Conservation (phyloP, 352 stramenopile species). For the Phytophthora sojae region DNA sequence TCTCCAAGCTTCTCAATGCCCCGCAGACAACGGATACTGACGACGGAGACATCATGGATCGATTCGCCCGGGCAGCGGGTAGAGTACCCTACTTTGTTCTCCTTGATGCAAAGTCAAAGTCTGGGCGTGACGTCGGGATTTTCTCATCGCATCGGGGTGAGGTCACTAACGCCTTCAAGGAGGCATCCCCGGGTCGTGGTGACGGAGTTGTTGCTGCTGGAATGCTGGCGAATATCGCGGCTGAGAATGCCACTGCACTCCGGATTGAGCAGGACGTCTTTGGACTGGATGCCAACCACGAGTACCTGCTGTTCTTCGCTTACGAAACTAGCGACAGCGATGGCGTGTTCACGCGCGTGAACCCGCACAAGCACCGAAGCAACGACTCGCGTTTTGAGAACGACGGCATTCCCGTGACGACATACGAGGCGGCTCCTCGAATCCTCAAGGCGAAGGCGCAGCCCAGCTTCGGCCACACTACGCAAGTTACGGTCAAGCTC, state of each 20-base stretch:
- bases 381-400: constrained; percentile 54
- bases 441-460: constrained; percentile 49
- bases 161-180: constrained; percentile 30
- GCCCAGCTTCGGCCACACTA: constrained; percentile 66
- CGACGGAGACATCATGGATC: constrained; percentile 10
- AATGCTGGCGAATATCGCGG: constrained; percentile 40
- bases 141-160: constrained; percentile 32
- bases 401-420: constrained; percentile 60
- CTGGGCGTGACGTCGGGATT: constrained; percentile 17
- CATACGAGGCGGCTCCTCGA: constrained; percentile 54
- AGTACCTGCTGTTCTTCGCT: constrained; percentile 78
- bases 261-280: constrained; percentile 47
- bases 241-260: constrained; percentile 62
- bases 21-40: constrained; percentile 9
- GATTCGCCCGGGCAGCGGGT: constrained; percentile 37
- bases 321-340: constrained; percentile 74
- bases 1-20: constrained; percentile 62
- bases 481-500: constrained; percentile 60
- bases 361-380: constrained; percentile 59
- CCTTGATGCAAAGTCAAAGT: constrained; percentile 54
- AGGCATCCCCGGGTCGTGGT: constrained; percentile 28
- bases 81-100: constrained; percentile 74
- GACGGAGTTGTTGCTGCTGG: constrained; percentile 59
- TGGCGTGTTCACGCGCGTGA: constrained; percentile 76
- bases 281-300: constrained; percentile 50